These are phyloP conservation scores for Endogone sp. DNA, from an alignment of 192 early-diverging fungal species.

Conservation along the genomic window DNA sequence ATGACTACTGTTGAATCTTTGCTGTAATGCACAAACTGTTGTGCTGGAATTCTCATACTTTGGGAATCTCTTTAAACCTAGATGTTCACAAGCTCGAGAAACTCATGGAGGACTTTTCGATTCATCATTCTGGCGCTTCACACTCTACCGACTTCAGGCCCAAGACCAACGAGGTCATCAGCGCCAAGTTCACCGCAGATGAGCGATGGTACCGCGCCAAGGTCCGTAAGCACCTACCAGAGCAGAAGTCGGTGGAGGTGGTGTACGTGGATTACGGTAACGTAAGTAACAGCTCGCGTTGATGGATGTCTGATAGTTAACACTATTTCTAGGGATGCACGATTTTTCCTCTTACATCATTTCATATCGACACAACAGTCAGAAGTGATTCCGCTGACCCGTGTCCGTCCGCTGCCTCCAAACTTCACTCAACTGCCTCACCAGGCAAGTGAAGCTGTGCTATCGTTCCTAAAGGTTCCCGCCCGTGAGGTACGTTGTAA, in stretches of 20 bases:
- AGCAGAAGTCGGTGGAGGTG: slow-evolving; percentile 59
- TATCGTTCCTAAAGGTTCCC: slow-evolving; percentile 79
- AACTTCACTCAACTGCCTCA: slow-evolving; percentile 65
- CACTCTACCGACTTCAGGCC: slow-evolving; percentile 45
- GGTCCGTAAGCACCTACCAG: slow-evolving; percentile 59
- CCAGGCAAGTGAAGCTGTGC: slow-evolving; percentile 77
- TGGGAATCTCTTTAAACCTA: neutral
- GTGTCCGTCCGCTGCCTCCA: slow-evolving; percentile 71
- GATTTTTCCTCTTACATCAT: neutral
- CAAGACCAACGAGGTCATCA: slow-evolving; percentile 63
- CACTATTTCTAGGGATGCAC: neutral
- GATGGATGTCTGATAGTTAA: neutral
- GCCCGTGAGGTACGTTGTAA: slow-evolving; percentile 19
- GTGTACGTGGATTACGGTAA: slow-evolving; percentile 96
- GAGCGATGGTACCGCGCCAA: slow-evolving; percentile 90
- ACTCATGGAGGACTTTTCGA: slow-evolving; percentile 79
- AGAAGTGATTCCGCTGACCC: slow-evolving; percentile 67
- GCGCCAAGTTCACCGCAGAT: slow-evolving; percentile 87
- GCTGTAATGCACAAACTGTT: too few species aligned
- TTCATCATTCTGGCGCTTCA: slow-evolving; percentile 45
- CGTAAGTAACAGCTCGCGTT: slow-evolving; percentile 39
- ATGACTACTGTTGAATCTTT: too few species aligned
- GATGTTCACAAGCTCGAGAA: slow-evolving; percentile 66
- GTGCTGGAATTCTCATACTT: too few species aligned
- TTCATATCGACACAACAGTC: slow-evolving; percentile 28